Base-by-base conservation (phyloP, 441 rosid genomes). In the Macaranga tanarius region DNA sequence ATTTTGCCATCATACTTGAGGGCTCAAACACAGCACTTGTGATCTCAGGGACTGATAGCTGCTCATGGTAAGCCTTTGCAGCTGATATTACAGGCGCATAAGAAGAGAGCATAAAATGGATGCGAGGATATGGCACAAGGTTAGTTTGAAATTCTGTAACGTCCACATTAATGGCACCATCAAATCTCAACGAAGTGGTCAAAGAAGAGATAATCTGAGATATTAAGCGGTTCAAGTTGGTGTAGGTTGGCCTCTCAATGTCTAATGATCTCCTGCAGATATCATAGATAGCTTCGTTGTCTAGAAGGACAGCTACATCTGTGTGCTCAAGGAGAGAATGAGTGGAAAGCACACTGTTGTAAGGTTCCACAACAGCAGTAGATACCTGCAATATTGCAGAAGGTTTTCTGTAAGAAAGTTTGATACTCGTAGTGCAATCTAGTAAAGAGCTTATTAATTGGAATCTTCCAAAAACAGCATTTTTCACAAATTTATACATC, bases 101-200 rank as follows among this genome's bases (percentile, higher is more conserved):
- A 19, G 97, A 89, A 26, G 97, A 91, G 40, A 91, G 91, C 97
- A 87, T 91, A 86, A 89, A 89, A 81, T 91, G 96, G 79, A 91
- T 91, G 70, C 91, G 89, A 67, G 96, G 96, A 80, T 89, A 91
- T n/a, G 94, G 94, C 57, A 91, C 97, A 68, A 91, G 92, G 78
- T 91, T 91, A 34, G 97, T 91, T 74, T 89, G 92, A 67, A 91
- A 89, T 83, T 91, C 94, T 7, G 94, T 86, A 68, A 91, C 72
- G 73, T 91, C 97, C 79, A 91, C 96, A 17, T 91, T 89, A 38
- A 91, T 89, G 76, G 97, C 97, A 59, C 97, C 97, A 78, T 91
- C 97, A 75, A 91, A 91, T 80, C 96, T 87, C 85, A 91, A 80
- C 57, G 92, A 91, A 47, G 92, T 85, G 69, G 94, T 91, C 71